Percentiles rank a stretch among this genome's conserved stretches.
Conservation (phyloP, 805 yeast species). For the Novakomyces olei region DNA sequence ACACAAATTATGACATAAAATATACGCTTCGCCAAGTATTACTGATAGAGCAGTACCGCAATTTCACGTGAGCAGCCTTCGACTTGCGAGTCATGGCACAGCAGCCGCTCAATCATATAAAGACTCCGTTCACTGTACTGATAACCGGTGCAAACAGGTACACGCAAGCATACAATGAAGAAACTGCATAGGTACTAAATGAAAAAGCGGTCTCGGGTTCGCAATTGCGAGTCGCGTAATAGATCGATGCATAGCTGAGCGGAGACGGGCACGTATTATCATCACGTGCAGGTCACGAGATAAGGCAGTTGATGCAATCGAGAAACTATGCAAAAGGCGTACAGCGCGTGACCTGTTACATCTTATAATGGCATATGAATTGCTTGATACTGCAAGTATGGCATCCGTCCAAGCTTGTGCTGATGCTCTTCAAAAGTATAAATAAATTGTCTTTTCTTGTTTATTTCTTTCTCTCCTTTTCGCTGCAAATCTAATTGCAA, state of each 20-base stretch:
- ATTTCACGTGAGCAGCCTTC: too few species aligned
- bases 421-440: too few species aligned
- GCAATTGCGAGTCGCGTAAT: slow-evolving; percentile 66
- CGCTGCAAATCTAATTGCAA: slow-evolving; percentile 48
- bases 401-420: slow-evolving; percentile 55
- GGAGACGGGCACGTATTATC: slow-evolving; percentile 33
- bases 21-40: too few species aligned
- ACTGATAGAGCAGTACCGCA: too few species aligned
- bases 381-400: slow-evolving; percentile 83
- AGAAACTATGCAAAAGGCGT: slow-evolving; percentile 19
- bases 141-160: slow-evolving; percentile 4
- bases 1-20: too few species aligned
- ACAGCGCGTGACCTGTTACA: slow-evolving; percentile 23
- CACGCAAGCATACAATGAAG: not conserved
- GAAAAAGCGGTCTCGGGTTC: slow-evolving; percentile 66
- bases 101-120: too few species aligned
- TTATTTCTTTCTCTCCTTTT: too few species aligned
- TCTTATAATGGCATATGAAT: slow-evolving; percentile 74
- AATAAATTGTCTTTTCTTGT: too few species aligned
- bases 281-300: slow-evolving; percentile 81
- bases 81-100: too few species aligned
- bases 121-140: too few species aligned
- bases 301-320: slow-evolving; percentile 55
- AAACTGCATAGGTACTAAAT: not conserved
- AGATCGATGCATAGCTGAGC: slow-evolving; percentile 18